Percentiles rank a stretch among this genome's conserved stretches.
Evolutionary conservation across 2,329 filamentous ascomycete genomes (phyloP).

Genomic region (Coniochaeta ligniaria): DNA sequence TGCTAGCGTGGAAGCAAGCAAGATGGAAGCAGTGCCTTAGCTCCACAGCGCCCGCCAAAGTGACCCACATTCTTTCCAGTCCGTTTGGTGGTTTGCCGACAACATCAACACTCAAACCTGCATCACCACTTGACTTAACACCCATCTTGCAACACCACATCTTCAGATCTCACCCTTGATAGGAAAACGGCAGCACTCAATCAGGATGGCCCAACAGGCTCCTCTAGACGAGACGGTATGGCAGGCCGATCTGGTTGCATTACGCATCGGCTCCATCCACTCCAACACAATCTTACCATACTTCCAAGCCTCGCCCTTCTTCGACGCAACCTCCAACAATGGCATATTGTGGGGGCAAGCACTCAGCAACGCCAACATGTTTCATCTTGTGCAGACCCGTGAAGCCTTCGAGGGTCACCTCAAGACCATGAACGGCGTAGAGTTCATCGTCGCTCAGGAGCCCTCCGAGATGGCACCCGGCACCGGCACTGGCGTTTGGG

Average conservation of each 20-base stretch:
- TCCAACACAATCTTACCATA: conserved; percentile 61
- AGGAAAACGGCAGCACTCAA: neutral
- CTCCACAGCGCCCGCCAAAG: too few species aligned
- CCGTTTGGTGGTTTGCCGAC: too few species aligned
- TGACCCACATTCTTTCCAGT: too few species aligned
- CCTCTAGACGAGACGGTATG: neutral
- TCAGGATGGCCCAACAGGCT: neutral
- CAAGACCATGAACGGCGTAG: conserved; percentile 57
- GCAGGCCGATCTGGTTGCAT: neutral
- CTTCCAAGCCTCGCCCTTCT: conserved; percentile 62
- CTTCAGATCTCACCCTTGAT: neutral
- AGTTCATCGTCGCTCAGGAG: conserved; percentile 60
- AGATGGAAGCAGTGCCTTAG: too few species aligned
- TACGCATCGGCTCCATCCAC: conserved; percentile 37
- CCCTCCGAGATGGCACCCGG: conserved; percentile 56
- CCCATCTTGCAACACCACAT: neutral
- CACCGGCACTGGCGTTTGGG: conserved; percentile 58
- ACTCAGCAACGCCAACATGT: conserved; percentile 52
- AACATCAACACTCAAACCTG: too few species aligned
- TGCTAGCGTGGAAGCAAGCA: neutral
- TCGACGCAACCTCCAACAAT: conserved; percentile 62
- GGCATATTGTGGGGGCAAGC: conserved; percentile 56
- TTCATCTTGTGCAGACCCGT: conserved; percentile 49
- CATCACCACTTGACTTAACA: too few species aligned
- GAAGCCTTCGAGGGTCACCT: conserved; percentile 57